Conservation (phyloP, 352 stramenopile genomes). For the Globisporangium orthogonon region DNA sequence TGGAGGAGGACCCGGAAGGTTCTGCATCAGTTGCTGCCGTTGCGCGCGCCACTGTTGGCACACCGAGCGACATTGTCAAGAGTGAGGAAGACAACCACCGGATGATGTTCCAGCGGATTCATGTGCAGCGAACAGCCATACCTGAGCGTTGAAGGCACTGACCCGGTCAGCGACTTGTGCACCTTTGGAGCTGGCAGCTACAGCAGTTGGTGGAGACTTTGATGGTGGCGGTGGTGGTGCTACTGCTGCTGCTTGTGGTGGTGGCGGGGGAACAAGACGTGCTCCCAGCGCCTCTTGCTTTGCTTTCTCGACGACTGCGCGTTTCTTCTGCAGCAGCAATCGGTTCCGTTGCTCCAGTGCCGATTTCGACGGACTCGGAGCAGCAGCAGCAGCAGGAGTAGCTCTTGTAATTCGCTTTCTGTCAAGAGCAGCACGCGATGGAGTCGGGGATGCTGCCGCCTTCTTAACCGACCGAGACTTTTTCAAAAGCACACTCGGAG, state of each 20-base stretch:
- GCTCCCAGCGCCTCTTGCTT: slow-evolving; percentile 9
- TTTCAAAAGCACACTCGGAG: slow-evolving; percentile 8
- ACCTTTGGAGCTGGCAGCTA: neutral
- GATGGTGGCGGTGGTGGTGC: too few species aligned
- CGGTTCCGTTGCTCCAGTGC: slow-evolving; percentile 13
- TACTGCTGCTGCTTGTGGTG: neutral
- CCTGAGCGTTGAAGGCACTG: slow-evolving; percentile 54
- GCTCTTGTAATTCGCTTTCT: slow-evolving; percentile 1
- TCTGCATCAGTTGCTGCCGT: slow-evolving; percentile 26
- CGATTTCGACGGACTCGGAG: slow-evolving; percentile 7
- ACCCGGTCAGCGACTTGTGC: slow-evolving; percentile 24
- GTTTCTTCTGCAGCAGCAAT: slow-evolving; percentile 18
- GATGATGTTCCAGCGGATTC: neutral
- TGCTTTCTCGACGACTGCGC: slow-evolving; percentile 16
- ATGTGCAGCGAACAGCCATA: slow-evolving; percentile 5
- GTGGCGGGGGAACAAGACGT: neutral
- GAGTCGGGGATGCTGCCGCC: neutral
- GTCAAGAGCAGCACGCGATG: neutral
- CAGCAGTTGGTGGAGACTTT: neutral
- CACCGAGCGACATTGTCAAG: neutral
- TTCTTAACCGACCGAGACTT: slow-evolving; percentile 16
- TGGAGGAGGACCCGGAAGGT: slow-evolving; percentile 13
- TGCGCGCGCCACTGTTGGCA: slow-evolving; percentile 33
- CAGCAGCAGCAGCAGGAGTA: neutral
- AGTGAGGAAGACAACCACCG: neutral